phyloP scores from a whole-genome alignment of 345 rosid genomes.

The Syzygium aqueum region DNA sequence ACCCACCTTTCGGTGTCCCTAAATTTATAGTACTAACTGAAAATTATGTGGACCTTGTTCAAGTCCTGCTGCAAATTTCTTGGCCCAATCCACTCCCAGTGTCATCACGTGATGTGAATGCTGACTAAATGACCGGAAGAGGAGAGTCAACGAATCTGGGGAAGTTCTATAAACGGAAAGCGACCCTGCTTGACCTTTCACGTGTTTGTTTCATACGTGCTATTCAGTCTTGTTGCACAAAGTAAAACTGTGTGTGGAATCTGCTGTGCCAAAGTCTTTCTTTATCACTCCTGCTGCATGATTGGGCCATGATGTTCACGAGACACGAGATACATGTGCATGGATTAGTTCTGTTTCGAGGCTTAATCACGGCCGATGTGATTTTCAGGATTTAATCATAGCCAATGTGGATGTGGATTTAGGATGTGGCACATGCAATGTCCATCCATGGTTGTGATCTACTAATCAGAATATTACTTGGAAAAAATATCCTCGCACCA shows the following conservation, averaged over 20 bases:
- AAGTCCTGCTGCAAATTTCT: conserved; percentile 85
- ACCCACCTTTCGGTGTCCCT: background rate
- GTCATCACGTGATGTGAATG: conserved; percentile 52
- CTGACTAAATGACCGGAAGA: background rate
- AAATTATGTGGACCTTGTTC: conserved; percentile 79
- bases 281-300: background rate
- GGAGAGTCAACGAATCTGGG: background rate
- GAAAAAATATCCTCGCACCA: background rate
- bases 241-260: background rate
- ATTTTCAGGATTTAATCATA: background rate
- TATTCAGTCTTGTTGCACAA: background rate
- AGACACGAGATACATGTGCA: background rate
- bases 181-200: background rate
- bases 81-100: conserved; percentile 71
- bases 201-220: background rate
- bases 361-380: background rate
- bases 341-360: too few relatives aligned
- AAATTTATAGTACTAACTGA: background rate
- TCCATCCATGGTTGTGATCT: background rate
- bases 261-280: background rate
- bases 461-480: background rate
- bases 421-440: background rate
- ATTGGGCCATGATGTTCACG: background rate
- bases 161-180: background rate
- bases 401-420: background rate